Conservation (phyloP, 176 grass and related monocot species). For the Microstegium vimineum region DNA sequence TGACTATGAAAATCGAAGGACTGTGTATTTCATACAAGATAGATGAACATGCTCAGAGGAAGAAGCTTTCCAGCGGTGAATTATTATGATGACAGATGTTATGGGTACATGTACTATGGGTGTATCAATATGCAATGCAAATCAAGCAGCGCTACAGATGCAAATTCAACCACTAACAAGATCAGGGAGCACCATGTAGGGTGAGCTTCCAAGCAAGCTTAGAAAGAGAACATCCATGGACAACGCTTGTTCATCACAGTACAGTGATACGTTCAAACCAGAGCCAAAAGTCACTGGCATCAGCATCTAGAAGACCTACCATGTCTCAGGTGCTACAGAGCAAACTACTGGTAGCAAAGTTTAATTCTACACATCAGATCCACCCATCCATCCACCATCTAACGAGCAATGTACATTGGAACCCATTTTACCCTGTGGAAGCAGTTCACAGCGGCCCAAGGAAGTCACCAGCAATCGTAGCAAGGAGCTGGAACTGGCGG, state of each 20-base stretch:
- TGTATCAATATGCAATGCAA: background rate
- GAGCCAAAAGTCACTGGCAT: background rate
- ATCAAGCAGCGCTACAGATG: background rate
- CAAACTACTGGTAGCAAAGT: conserved; percentile 1
- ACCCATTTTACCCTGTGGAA: background rate
- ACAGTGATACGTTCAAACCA: background rate
- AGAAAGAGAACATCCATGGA: background rate
- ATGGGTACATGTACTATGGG: background rate
- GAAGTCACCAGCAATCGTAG: conserved; percentile 76
- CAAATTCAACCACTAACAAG: background rate
- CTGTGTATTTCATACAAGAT: background rate
- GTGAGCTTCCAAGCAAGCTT: background rate
- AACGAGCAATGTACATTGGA: conserved; percentile 16
- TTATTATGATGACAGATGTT: background rate
- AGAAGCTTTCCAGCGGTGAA: background rate
- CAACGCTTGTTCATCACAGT: background rate
- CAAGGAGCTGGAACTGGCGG: conserved; percentile 79
- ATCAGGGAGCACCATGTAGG: background rate
- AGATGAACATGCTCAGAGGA: background rate
- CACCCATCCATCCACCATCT: conserved; percentile 8
- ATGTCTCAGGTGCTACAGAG: background rate
- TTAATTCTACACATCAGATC: background rate
- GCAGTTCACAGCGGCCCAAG: conserved; percentile 70
- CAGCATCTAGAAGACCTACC: conserved; percentile 5
- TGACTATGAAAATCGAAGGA: background rate